These are phyloP conservation scores for Serendipita sp. DNA, from an alignment of 768 basidiomycete species.

Conservation along the genomic window DNA sequence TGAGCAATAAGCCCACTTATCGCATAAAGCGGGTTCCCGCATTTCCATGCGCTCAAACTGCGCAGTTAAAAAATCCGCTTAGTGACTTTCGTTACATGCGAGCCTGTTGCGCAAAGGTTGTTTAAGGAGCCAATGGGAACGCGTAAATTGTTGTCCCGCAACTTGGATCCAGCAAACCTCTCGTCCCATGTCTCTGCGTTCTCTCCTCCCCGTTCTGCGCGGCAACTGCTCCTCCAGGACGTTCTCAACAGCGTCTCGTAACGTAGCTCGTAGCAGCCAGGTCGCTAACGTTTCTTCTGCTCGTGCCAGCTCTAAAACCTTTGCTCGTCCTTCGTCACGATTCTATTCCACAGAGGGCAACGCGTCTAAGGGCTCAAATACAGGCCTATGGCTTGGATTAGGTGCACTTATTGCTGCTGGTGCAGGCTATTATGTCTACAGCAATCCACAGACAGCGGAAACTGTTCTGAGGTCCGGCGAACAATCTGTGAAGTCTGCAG, in stretches of 20 bases:
- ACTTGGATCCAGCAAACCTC: not conserved
- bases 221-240: not conserved
- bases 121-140: not conserved
- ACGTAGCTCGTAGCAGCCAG: not conserved
- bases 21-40: no score
- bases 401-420: conserved; percentile 45
- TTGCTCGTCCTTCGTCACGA: not conserved
- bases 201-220: not conserved
- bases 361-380: not conserved
- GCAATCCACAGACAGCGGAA: conserved; percentile 31
- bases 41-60: no score
- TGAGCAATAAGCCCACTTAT: no score
- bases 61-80: no score
- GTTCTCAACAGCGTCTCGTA: not conserved
- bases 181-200: not conserved
- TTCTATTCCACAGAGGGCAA: not conserved
- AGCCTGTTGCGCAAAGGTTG: no score
- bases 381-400: not conserved
- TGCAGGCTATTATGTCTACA: conserved; percentile 45
- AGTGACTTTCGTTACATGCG: no score
- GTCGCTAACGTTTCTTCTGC: not conserved
- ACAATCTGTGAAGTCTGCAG: conserved; percentile 43
- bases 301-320: not conserved
- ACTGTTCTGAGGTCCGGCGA: conserved; percentile 43
- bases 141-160: not conserved